Conservation (phyloP, 2,329 filamentous ascomycete species). For the Lasiodiplodia hormozganensis region DNA sequence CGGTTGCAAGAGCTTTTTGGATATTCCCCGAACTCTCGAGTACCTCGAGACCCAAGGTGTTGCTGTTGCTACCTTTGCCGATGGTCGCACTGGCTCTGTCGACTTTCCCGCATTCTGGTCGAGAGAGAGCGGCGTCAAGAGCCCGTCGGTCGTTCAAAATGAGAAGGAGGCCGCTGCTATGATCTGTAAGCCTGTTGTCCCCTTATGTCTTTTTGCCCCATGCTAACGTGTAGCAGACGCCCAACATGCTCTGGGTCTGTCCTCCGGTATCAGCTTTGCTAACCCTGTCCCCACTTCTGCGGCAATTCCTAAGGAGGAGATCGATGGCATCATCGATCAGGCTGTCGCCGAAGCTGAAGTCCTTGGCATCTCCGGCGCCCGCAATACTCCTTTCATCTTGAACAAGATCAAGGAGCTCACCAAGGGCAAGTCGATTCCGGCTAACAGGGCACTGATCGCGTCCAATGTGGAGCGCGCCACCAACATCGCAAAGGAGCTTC, state of each 20-base stretch:
- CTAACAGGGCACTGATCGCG: constrained; percentile 75
- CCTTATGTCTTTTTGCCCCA: too few species aligned
- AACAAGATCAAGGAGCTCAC: constrained; percentile 80
- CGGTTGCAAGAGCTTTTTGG: constrained; percentile 95
- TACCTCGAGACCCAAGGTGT: constrained; percentile 77
- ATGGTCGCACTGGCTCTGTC: constrained; percentile 73
- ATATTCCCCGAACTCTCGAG: constrained; percentile 89
- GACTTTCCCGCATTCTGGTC: constrained; percentile 96
- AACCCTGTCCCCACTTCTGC: constrained; percentile 80
- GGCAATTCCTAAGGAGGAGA: constrained; percentile 68
- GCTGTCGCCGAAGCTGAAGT: constrained; percentile 47
- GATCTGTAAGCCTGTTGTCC: constrained; percentile 62
- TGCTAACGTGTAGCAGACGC: constrained; percentile 59
- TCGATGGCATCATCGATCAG: constrained; percentile 49
- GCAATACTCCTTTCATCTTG: constrained; percentile 86
- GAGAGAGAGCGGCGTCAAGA: constrained; percentile 81
- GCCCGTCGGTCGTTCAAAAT: constrained; percentile 75
- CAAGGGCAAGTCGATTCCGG: constrained; percentile 71
- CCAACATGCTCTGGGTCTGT: constrained; percentile 73
- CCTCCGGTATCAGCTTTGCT: constrained; percentile 84
- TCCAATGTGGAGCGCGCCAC: constrained; percentile 71
- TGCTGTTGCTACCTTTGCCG: constrained; percentile 86
- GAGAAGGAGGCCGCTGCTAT: constrained; percentile 89
- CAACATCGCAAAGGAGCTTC: constrained; percentile 68
- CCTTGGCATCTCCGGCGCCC: constrained; percentile 66